Conservation (phyloP, 495 filamentous ascomycete genomes). For the Xanthoparmelia taractica region DNA sequence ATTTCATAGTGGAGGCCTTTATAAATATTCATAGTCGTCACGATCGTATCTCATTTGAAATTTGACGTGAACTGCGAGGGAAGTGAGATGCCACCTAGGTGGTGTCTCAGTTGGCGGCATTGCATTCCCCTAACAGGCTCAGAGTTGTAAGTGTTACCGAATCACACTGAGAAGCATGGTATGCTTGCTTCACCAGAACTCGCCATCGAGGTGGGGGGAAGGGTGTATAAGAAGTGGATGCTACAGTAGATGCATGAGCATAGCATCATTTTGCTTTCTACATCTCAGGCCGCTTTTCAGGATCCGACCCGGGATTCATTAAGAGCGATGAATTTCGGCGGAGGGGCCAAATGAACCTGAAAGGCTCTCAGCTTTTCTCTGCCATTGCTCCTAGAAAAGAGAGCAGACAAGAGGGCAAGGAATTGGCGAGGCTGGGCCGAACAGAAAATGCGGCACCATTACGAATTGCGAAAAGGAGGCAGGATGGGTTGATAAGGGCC, state of each 20-base stretch:
- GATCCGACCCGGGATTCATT: constrained; percentile 4
- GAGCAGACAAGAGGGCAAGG: background rate
- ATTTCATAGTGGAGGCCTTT: background rate
- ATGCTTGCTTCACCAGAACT: no score
- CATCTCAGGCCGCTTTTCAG: constrained; percentile 9
- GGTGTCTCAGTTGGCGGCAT: no score
- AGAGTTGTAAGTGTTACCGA: no score
- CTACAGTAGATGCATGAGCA: constrained; percentile 14
- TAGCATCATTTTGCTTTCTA: constrained; percentile 7
- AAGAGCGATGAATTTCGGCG: constrained; percentile 11
- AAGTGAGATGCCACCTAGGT: no score
- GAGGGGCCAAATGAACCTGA: background rate
- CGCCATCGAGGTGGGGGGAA: no score
- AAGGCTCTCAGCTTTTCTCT: constrained; percentile 4
- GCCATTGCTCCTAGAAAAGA: background rate
- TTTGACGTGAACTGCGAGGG: no score
- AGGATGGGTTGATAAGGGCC: constrained; percentile 10
- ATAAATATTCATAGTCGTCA: background rate
- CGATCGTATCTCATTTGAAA: no score
- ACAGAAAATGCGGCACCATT: background rate
- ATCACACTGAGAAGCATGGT: no score
- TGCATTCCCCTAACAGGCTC: no score
- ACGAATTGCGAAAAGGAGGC: background rate
- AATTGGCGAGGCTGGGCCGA: background rate
- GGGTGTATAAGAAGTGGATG: no score